A percentile compares a stretch with the other conserved stretches of the same genome.
Conservation (phyloP, 2,329 filamentous ascomycete species). For the Pseudopithomyces maydicus region DNA sequence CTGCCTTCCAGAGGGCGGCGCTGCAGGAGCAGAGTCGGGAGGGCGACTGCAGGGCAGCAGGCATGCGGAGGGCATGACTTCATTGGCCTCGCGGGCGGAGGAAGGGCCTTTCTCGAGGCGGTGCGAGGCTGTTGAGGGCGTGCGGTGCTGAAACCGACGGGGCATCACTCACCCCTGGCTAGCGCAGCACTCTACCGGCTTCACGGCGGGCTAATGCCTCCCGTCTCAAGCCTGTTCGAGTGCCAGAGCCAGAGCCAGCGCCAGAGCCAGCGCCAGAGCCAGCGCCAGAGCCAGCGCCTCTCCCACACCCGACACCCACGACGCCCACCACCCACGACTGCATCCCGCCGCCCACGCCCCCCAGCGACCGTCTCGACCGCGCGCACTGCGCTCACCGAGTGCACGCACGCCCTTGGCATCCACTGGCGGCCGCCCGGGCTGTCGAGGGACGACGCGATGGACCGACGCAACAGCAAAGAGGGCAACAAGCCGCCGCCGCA, state of each 20-base stretch:
- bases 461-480: slow-evolving; percentile 41
- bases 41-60: background rate
- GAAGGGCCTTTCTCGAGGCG: slow-evolving; percentile 13
- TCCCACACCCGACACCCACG: slow-evolving; percentile 24
- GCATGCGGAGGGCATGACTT: slow-evolving; percentile 3
- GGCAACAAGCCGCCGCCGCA: slow-evolving; percentile 33
- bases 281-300: slow-evolving; percentile 3
- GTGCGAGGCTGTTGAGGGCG: slow-evolving; percentile 18
- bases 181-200: slow-evolving; percentile 20
- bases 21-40: background rate
- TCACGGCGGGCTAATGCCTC: slow-evolving; percentile 19
- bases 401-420: slow-evolving; percentile 18
- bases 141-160: slow-evolving; percentile 35
- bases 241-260: slow-evolving; percentile 10
- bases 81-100: slow-evolving; percentile 12
- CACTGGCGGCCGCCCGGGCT: slow-evolving; percentile 29
- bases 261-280: too few relatives aligned
- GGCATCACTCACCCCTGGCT: slow-evolving; percentile 17
- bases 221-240: slow-evolving; percentile 26
- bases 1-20: background rate
- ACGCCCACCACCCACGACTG: slow-evolving; percentile 21
- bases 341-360: slow-evolving; percentile 21
- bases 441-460: slow-evolving; percentile 44
- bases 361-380: slow-evolving; percentile 4
- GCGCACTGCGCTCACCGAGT: slow-evolving; percentile 7